These are phyloP conservation scores for Kurtzmaniella cleridarum DNA, from an alignment of 805 yeast species.

Conservation along the genomic window DNA sequence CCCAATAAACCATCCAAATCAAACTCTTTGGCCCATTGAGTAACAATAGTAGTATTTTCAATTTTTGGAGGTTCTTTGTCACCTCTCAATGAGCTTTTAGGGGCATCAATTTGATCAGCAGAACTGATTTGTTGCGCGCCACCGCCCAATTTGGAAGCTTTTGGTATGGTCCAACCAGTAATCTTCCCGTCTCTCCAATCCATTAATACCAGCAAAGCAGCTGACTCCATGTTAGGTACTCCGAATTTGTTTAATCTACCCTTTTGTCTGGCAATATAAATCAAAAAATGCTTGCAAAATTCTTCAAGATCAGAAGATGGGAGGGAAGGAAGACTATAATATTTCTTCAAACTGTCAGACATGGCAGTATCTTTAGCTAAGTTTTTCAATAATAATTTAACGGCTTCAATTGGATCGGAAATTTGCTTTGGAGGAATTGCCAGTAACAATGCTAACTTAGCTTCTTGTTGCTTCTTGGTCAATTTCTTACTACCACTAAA, in stretches of 20 bases:
- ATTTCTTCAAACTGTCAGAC: constrained; percentile 68
- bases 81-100: constrained; percentile 37
- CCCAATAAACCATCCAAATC: constrained; percentile 79
- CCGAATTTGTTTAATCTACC: constrained; percentile 95
- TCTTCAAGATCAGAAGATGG: constrained; percentile 69
- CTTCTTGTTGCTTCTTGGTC: constrained; percentile 62
- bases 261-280: constrained; percentile 86
- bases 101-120: constrained; percentile 20
- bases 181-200: constrained; percentile 98
- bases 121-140: constrained; percentile 17
- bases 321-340: constrained; percentile 77
- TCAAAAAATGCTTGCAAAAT: constrained; percentile 78
- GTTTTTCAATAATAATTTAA: constrained; percentile 69
- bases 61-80: constrained; percentile 43
- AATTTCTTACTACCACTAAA: constrained; percentile 33
- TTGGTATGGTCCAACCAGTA: constrained; percentile 85
- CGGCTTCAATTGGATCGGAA: constrained; percentile 78
- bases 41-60: constrained; percentile 76
- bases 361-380: constrained; percentile 67
- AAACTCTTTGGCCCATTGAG: constrained; percentile 89
- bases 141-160: constrained; percentile 34
- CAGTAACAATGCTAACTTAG: constrained; percentile 82
- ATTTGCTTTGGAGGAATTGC: constrained; percentile 87
- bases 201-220: constrained; percentile 74
- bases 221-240: constrained; percentile 80